Evolutionary conservation across 192 early-diverging fungal genomes (phyloP).

Genomic region (Powellomyces hirtus): DNA sequence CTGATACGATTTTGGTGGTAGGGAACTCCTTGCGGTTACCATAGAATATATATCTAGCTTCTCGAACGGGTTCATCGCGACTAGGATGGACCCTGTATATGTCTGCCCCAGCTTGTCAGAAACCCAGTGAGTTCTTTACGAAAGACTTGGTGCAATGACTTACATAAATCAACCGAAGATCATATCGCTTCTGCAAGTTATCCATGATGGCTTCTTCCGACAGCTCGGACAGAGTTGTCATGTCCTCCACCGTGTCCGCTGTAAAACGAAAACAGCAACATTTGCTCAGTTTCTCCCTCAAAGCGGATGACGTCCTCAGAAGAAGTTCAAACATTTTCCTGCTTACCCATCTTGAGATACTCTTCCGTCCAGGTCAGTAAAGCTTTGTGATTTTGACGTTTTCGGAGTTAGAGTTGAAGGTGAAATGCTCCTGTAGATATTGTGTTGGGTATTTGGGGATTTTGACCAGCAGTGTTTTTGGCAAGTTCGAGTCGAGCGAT

Average conservation of each 20-base stretch:
- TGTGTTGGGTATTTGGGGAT: too few species aligned
- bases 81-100: constrained; percentile 54
- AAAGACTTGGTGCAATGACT: constrained; percentile 27
- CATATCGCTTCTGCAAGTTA: constrained; percentile 83
- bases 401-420: too few species aligned
- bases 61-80: constrained; percentile 55
- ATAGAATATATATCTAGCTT: constrained; percentile 45
- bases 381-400: too few species aligned
- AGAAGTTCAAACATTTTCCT: too few species aligned
- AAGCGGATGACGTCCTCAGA: too few species aligned
- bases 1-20: not conserved
- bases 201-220: constrained; percentile 89
- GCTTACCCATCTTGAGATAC: too few species aligned
- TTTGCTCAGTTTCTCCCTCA: too few species aligned
- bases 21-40: constrained; percentile 11
- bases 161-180: constrained; percentile 87
- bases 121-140: not conserved
- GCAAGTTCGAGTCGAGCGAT: too few species aligned
- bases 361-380: too few species aligned
- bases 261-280: not conserved
- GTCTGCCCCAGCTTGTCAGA: constrained; percentile 29
- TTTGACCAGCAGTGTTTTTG: too few species aligned
- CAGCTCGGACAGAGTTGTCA: constrained; percentile 93
- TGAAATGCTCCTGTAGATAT: too few species aligned
- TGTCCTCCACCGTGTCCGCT: constrained; percentile 61